Percentiles rank a stretch among this genome's conserved stretches.
These are phyloP conservation scores for Acacia concinna DNA, from an alignment of 331 rosid species.

Conservation along the genomic window DNA sequence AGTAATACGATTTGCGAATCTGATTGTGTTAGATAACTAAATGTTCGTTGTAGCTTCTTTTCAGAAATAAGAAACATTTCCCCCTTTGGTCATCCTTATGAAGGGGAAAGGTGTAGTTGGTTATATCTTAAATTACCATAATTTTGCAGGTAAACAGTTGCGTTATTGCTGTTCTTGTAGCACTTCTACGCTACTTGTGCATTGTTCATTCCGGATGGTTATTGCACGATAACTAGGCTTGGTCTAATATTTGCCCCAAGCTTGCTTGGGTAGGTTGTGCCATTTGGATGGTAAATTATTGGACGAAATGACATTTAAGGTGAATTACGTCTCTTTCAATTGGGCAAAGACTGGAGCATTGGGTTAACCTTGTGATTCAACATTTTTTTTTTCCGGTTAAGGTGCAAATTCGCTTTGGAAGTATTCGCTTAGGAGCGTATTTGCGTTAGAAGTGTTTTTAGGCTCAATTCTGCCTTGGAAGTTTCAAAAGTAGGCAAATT, in stretches of 20 bases:
- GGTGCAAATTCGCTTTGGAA: too few species aligned
- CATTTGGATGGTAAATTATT: background rate
- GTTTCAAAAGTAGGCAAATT: too few species aligned
- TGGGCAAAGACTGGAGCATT: background rate
- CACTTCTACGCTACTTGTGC: background rate
- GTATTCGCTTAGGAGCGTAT: too few species aligned
- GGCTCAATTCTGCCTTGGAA: too few species aligned
- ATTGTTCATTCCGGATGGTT: background rate
- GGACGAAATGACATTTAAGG: background rate
- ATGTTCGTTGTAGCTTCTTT: background rate
- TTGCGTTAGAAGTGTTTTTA: too few species aligned
- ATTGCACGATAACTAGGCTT: background rate
- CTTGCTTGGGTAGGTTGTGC: background rate
- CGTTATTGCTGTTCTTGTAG: background rate
- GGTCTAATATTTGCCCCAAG: background rate
- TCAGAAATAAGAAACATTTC: background rate
- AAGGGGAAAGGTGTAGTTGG: background rate
- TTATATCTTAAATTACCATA: background rate
- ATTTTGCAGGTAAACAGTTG: background rate
- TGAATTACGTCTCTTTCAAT: background rate
- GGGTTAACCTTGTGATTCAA: background rate
- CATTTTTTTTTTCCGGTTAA: background rate
- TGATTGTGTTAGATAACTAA: background rate
- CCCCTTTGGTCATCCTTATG: background rate
- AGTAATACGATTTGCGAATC: background rate